Evolutionary conservation across 805 yeast species (phyloP), one percentile per base, ranked within the genome.

Genomic region (Monosporozyma unispora): DNA sequence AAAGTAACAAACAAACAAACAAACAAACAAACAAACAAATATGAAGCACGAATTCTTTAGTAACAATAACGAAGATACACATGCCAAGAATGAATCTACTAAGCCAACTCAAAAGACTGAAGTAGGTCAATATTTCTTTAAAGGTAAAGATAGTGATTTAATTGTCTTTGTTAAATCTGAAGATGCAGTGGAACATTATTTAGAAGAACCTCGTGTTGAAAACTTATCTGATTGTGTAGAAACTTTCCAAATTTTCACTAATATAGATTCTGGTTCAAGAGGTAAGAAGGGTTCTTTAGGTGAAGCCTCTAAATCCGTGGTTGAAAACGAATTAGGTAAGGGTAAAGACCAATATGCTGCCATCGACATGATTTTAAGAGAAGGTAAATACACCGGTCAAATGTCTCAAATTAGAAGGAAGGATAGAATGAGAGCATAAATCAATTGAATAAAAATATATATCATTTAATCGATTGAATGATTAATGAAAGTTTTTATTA

Each of bases 231-330:
- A 91, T 21, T 76, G 84, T 4, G 80, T 85, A 1, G 81, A 82
- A 0, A 71, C 75, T 8, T 85, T 77, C 70, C 77, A 82, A 58
- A 74, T 87, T n/a, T 88, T 74, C 61, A 72, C 77, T 21, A 77
- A 79, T 49, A 74, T 75, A 52, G 72, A 71, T 22, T 5, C 22
- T 22, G 84, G 86, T 44, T 35, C 39, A 35, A 70, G 69, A 39
- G 96, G 95, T 29, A 69, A 80, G 3, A 85, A 79, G 57, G 96
- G 96, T 50, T 73, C 75, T 8, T 62, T 84, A 23, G 86, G 82
- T 47, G 81, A 78, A 58, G 95, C 91, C 2, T 82, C 91, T 7
- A 76, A 78, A 49, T 69, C 72, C 18, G 84, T 81, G 52, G 62
- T 87, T 38, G 74, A 73, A 46, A 76, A 76, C 54, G 93, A 87